phyloP scores from a whole-genome alignment of 202 grass and related monocot species.

The Saccharum hybrid region DNA sequence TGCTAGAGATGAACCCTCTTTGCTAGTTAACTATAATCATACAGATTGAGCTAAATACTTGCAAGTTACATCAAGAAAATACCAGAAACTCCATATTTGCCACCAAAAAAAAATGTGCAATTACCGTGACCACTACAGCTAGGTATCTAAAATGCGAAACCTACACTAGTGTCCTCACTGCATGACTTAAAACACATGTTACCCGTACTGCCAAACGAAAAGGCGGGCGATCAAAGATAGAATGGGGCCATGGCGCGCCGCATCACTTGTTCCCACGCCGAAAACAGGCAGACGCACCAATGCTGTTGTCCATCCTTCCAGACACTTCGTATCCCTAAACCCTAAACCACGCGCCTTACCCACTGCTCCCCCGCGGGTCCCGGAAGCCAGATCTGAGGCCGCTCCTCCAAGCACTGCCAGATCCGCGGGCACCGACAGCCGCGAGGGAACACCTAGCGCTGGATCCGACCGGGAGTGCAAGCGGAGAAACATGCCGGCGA shows the following conservation, averaged over 20 bases:
- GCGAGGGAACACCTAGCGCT: neutral
- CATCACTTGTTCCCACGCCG: neutral
- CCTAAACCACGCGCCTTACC: constrained; percentile 35
- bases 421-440: constrained; percentile 21
- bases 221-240: neutral
- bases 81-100: constrained; percentile 1
- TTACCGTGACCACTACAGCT: neutral
- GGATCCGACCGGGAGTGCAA: constrained; percentile 31
- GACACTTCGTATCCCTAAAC: constrained; percentile 38
- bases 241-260: neutral
- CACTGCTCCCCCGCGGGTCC: neutral
- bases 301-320: neutral
- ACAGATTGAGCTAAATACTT: neutral
- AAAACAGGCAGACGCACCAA: neutral
- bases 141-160: neutral
- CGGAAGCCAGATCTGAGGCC: constrained; percentile 44
- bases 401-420: neutral
- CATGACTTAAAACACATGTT: neutral
- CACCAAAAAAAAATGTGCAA: neutral
- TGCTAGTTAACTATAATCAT: neutral
- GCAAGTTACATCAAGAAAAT: neutral
- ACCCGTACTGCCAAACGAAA: neutral
- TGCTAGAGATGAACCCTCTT: neutral
- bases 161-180: neutral
- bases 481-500: neutral